These are phyloP conservation scores for Beta lomatogona DNA, from an alignment of 179 eudicot species.

Conservation along the genomic window DNA sequence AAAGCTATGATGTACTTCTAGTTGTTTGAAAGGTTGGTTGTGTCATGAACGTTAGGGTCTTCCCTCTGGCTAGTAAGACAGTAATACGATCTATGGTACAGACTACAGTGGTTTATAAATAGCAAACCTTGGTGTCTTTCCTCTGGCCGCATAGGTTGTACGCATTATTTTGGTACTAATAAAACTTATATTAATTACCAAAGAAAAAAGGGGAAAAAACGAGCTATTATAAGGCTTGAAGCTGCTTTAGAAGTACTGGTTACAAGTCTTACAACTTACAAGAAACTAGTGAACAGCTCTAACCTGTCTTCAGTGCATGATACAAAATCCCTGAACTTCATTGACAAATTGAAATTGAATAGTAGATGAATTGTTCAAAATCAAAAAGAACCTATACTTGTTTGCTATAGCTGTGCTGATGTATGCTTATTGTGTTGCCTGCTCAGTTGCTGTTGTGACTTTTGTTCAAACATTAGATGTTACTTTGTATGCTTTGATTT, in stretches of 20 bases:
- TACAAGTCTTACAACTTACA: not conserved
- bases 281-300: not conserved
- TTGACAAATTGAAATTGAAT: not conserved
- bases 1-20: not conserved
- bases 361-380: not conserved
- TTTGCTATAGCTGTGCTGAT: conserved; percentile 1
- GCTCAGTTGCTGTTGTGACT: not conserved
- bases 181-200: not conserved
- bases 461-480: not conserved
- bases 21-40: not conserved
- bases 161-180: not conserved
- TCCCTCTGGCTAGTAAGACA: not conserved
- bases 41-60: not conserved
- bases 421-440: not conserved
- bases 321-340: not conserved
- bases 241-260: not conserved
- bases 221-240: not conserved
- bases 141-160: not conserved
- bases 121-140: not conserved
- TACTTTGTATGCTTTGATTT: not conserved
- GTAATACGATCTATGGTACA: not conserved
- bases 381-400: not conserved
- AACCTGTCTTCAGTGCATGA: not conserved
- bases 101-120: not conserved
- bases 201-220: not conserved